These are phyloP conservation scores for Gilbertella persicaria DNA, from an alignment of 371 early-diverging fungal species.

Conservation along the genomic window DNA sequence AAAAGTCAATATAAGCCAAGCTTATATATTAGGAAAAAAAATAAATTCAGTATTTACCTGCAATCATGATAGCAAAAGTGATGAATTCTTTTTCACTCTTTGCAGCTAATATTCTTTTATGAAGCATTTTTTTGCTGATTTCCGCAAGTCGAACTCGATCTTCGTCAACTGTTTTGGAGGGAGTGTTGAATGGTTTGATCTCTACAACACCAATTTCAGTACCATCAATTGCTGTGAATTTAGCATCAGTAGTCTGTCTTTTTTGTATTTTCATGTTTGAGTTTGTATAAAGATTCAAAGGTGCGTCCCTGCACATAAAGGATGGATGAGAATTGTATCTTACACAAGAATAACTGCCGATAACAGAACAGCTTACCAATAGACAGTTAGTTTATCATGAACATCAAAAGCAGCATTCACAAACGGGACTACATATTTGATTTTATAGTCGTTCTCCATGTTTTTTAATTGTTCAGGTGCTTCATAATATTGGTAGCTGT, in stretches of 20 bases:
- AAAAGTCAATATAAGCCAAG: slow-evolving; percentile 12
- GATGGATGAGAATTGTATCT: slow-evolving; percentile 19
- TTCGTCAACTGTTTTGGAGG: slow-evolving; percentile 14
- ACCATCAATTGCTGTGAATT: slow-evolving; percentile 14
- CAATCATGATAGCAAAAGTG: slow-evolving; percentile 13
- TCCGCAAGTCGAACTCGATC: slow-evolving; percentile 20
- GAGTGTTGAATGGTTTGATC: slow-evolving; percentile 17
- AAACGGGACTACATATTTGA: slow-evolving; percentile 91
- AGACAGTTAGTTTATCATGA: slow-evolving; percentile 16
- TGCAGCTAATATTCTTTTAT: slow-evolving; percentile 18
- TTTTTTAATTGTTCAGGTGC: slow-evolving; percentile 36
- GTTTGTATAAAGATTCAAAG: slow-evolving; percentile 14
- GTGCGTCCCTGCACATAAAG: slow-evolving; percentile 18
- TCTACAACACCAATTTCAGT: slow-evolving; percentile 17
- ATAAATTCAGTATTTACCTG: slow-evolving; percentile 9
- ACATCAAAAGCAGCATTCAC: slow-evolving; percentile 22
- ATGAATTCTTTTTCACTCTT: slow-evolving; percentile 15
- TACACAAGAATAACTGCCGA: slow-evolving; percentile 9
- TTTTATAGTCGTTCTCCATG: slow-evolving; percentile 75
- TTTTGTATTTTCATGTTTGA: slow-evolving; percentile 21
- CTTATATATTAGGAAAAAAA: slow-evolving; percentile 14
- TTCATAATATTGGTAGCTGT: slow-evolving; percentile 14
- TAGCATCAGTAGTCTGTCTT: slow-evolving; percentile 20
- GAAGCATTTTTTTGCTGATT: slow-evolving; percentile 24
- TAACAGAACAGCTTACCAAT: slow-evolving; percentile 22